Base-by-base conservation (phyloP, 768 basidiomycete genomes). In the Leccinum uliginosum region DNA sequence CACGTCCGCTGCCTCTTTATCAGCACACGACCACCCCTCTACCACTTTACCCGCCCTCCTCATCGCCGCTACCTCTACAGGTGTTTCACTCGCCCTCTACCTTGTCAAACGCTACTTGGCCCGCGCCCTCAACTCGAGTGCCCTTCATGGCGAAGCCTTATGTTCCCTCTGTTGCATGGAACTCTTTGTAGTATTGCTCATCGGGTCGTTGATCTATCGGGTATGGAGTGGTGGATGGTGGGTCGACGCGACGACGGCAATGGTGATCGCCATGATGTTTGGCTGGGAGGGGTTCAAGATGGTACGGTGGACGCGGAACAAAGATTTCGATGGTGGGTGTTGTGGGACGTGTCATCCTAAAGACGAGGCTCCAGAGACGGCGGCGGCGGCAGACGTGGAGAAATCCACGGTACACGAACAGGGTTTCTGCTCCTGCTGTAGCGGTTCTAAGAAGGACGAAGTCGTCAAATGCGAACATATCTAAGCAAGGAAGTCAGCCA, bases 181-280 rank as follows among this genome's bases (percentile, higher is more conserved):
- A 54, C 71, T 80, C 29, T 79, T 77, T 0, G 38, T 69, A 21
- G 76, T 80, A 2, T 62, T 80, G 14, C 75, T 80, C 54, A 40
- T 74, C 2, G 79, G 78, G 2, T 71, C 73, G 5, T 54, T 78
- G 49, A 67, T 78, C 27, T 78, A 67, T 45, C 63, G 71, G 7
- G 59, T 73, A 4, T 78, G 78, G 78, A 56, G 63, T 6, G 73
- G 75, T n/a, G 79, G 78, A 0, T 79, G 78, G 79, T 80, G 79
- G 78, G 65, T 78, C 12, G 79, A 80, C 54, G 63, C 74, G 19
- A 73, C 72, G n/a, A 79, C 78, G 11, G 69, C 77, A 1, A 69
- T 80, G 24, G 52, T 73, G 11, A 67, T 80, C 30, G 73, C 71
- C 3, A 3, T 77, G 8, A 60, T 79, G 47, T 80, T 80, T 53